These are phyloP conservation scores for Persicaria maculosa DNA, from an alignment of 148 eudicot genomes.

Conservation along the genomic window DNA sequence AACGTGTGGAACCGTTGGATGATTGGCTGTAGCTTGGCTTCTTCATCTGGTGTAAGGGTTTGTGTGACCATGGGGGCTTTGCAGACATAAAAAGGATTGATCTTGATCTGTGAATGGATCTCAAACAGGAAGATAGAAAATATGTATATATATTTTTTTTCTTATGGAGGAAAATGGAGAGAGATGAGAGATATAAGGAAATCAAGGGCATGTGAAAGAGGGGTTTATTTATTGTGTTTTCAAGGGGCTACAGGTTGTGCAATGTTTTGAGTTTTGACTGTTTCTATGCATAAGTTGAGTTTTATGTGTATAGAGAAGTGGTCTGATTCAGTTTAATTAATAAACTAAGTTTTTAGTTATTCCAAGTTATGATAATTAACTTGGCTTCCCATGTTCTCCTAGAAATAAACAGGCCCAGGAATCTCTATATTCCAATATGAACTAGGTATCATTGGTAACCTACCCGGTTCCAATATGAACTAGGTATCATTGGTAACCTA, in stretches of 20 bases:
- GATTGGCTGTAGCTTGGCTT: slow-evolving; percentile 9
- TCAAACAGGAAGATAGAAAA: not conserved
- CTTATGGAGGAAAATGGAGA: not conserved
- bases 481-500: too few species aligned
- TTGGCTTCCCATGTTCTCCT: too few species aligned
- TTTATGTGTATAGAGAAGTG: slow-evolving; percentile 3
- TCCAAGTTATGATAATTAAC: not conserved
- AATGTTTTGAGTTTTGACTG: not conserved
- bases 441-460: too few species aligned
- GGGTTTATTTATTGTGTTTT: slow-evolving; percentile 6
- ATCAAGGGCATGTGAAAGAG: slow-evolving; percentile 5
- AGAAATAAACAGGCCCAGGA: too few species aligned
- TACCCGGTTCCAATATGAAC: too few species aligned
- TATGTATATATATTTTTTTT: too few species aligned
- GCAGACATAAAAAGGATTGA: not conserved
- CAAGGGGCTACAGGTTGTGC: not conserved
- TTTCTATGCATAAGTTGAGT: not conserved
- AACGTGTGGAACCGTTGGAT: slow-evolving; percentile 25
- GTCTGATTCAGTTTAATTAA: not conserved
- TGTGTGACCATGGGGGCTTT: slow-evolving; percentile 10
- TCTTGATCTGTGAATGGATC: not conserved
- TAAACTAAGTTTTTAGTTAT: not conserved
- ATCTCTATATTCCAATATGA: too few species aligned
- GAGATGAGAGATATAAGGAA: not conserved
- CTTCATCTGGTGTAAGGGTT: slow-evolving; percentile 16